Percentiles rank a stretch among this genome's conserved stretches.
phyloP scores from a whole-genome alignment of 2,329 filamentous ascomycete species.

The Dactylellina sp. region DNA sequence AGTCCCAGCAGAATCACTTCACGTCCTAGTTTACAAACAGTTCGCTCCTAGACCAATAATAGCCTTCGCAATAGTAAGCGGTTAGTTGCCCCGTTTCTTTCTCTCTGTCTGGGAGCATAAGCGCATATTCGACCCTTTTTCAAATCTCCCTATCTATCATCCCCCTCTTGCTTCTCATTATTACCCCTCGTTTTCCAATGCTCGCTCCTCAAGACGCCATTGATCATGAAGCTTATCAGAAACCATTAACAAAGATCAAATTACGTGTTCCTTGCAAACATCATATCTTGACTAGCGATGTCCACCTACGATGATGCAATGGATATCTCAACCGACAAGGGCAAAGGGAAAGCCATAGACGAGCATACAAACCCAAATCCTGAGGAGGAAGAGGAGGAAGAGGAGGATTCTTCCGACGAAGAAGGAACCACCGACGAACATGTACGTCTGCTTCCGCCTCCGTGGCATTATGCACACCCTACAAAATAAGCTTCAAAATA shows the following conservation, averaged over 20 bases:
- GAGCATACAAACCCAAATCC: constrained; percentile 25
- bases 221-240: background rate
- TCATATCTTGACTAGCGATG: constrained; percentile 17
- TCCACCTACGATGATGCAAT: constrained; percentile 53
- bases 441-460: constrained; percentile 5
- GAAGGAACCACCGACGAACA: constrained; percentile 30
- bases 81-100: too few relatives aligned
- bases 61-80: too few relatives aligned
- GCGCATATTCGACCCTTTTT: too few relatives aligned
- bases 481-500: background rate
- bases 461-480: background rate
- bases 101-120: too few relatives aligned
- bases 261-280: background rate
- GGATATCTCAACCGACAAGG: constrained; percentile 50
- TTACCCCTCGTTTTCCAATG: background rate
- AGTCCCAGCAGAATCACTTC: too few relatives aligned
- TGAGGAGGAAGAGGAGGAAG: constrained; percentile 29
- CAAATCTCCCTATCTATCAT: too few relatives aligned
- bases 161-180: too few relatives aligned
- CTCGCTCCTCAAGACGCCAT: background rate
- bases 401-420: constrained; percentile 32
- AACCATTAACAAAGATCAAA: background rate
- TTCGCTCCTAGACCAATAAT: too few relatives aligned
- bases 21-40: too few relatives aligned
- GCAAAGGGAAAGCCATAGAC: constrained; percentile 46